Percentiles rank a stretch among this genome's conserved stretches.
These are phyloP conservation scores for Ramichloridium luteum DNA, from an alignment of 2,329 filamentous ascomycete genomes.

Conservation along the genomic window DNA sequence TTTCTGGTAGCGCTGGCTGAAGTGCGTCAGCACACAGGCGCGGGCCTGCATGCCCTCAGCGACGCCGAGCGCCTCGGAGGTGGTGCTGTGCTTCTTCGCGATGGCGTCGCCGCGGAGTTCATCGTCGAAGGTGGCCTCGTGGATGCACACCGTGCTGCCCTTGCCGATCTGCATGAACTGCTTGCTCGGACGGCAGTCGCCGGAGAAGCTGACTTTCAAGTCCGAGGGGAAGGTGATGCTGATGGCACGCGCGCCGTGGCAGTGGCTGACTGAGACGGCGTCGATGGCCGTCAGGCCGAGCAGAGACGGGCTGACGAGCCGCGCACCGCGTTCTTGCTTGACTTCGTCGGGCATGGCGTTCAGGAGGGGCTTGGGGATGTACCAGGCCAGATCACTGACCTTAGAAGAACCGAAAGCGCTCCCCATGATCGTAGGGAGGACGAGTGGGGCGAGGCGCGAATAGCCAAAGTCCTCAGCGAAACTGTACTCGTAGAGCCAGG, in stretches of 20 bases:
- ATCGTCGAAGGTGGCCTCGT: slow-evolving; percentile 94
- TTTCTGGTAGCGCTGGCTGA: slow-evolving; percentile 87
- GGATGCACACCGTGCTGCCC: slow-evolving; percentile 71
- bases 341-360: slow-evolving; percentile 10
- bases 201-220: slow-evolving; percentile 84
- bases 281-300: slow-evolving; percentile 56
- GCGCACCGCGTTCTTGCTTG: slow-evolving; percentile 15
- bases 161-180: slow-evolving; percentile 59
- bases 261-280: slow-evolving; percentile 62
- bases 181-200: slow-evolving; percentile 73
- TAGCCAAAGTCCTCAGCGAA: slow-evolving; percentile 66
- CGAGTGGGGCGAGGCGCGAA: slow-evolving; percentile 43
- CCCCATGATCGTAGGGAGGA: slow-evolving; percentile 23
- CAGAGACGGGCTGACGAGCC: slow-evolving; percentile 25
- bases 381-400: slow-evolving; percentile 24
- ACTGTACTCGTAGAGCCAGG: slow-evolving; percentile 69
- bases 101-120: slow-evolving; percentile 64
- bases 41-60: slow-evolving; percentile 68
- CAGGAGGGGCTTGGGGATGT: slow-evolving; percentile 13
- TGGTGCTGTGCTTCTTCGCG: slow-evolving; percentile 85
- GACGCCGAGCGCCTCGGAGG: slow-evolving; percentile 69
- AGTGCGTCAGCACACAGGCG: slow-evolving; percentile 79
- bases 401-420: too few species aligned
- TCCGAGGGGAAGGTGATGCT: slow-evolving; percentile 65
- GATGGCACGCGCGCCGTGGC: slow-evolving; percentile 62